phyloP scores from a whole-genome alignment of 176 grass and related monocot species.

The Panicum miliaceum region DNA sequence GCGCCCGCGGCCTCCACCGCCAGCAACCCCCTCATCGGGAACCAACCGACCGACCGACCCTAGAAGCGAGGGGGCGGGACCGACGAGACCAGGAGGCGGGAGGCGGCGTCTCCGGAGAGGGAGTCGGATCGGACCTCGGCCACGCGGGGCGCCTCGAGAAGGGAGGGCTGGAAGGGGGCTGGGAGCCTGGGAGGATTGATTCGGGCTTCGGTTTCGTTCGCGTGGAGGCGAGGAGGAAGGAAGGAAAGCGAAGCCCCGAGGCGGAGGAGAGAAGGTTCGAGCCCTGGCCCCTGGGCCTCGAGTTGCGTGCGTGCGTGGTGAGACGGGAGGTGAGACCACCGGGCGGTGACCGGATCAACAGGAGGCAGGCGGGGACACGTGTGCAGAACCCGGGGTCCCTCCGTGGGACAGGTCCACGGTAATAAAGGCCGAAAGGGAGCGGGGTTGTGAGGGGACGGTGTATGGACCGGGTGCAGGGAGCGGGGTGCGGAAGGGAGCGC shows the following conservation, averaged over 20 bases:
- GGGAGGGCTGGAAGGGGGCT: too few relatives aligned
- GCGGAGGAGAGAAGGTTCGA: conserved; percentile 50
- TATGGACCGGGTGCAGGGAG: conserved; percentile 24
- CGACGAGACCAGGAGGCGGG: background rate
- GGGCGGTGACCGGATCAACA: conserved; percentile 24
- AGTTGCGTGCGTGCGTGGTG: background rate
- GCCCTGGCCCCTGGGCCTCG: conserved; percentile 30
- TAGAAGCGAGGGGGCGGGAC: background rate
- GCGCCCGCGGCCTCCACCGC: conserved; percentile 38
- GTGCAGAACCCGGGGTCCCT: background rate
- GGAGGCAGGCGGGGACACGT: conserved; percentile 27
- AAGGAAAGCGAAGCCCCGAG: too few relatives aligned
- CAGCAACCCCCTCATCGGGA: conserved; percentile 48
- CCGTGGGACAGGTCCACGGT: conserved; percentile 15
- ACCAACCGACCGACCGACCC: background rate
- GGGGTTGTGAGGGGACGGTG: background rate
- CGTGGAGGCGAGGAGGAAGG: conserved; percentile 16
- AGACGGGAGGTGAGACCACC: background rate
- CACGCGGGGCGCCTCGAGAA: background rate
- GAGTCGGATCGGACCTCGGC: conserved; percentile 6
- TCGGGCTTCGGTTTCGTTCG: conserved; percentile 43
- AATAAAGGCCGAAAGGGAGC: too few relatives aligned
- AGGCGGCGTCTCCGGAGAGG: background rate
- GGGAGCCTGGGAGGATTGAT: background rate
- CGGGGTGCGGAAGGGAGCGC: too few relatives aligned